These are phyloP conservation scores for Alternaria arbusti DNA, from an alignment of 2,329 filamentous ascomycete species.

Conservation along the genomic window DNA sequence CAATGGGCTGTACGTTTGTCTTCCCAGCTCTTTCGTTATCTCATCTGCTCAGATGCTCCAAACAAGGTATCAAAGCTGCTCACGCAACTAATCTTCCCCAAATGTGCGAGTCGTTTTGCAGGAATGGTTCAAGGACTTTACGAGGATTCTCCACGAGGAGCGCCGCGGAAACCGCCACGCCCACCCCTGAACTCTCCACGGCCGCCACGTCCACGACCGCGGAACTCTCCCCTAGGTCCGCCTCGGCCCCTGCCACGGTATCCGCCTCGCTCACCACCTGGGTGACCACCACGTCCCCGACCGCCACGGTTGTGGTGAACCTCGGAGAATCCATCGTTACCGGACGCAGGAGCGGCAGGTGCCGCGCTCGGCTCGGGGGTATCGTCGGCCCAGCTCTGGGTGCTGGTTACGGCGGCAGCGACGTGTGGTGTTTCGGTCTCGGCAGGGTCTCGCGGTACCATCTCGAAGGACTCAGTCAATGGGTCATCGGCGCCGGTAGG, in stretches of 20 bases:
- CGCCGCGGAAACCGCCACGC: conserved; percentile 48
- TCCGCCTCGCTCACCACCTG: conserved; percentile 58
- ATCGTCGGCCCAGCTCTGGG: conserved; percentile 84
- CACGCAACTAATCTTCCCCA: neutral
- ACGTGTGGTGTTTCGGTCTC: conserved; percentile 74
- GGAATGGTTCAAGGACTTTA: conserved; percentile 12
- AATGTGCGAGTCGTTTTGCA: conserved; percentile 7
- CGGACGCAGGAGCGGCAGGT: conserved; percentile 38
- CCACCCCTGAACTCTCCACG: conserved; percentile 54
- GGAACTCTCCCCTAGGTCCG: conserved; percentile 46
- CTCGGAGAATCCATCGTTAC: conserved; percentile 74
- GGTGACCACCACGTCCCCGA: conserved; percentile 57
- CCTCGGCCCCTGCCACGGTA: conserved; percentile 61
- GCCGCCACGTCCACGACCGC: conserved; percentile 51
- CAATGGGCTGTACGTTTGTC: conserved; percentile 39
- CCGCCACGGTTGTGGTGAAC: conserved; percentile 58
- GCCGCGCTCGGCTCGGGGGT: conserved; percentile 51
- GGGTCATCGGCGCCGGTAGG: conserved; percentile 56
- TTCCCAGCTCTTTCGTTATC: conserved; percentile 31
- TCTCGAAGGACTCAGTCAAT: conserved; percentile 73
- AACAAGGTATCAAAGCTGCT: conserved; percentile 13
- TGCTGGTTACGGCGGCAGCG: conserved; percentile 62
- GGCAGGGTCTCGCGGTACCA: conserved; percentile 72
- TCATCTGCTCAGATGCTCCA: conserved; percentile 33
- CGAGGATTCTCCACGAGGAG: conserved; percentile 35